phyloP scores from a whole-genome alignment of 768 basidiomycete species.

The Dioszegia crocea region DNA sequence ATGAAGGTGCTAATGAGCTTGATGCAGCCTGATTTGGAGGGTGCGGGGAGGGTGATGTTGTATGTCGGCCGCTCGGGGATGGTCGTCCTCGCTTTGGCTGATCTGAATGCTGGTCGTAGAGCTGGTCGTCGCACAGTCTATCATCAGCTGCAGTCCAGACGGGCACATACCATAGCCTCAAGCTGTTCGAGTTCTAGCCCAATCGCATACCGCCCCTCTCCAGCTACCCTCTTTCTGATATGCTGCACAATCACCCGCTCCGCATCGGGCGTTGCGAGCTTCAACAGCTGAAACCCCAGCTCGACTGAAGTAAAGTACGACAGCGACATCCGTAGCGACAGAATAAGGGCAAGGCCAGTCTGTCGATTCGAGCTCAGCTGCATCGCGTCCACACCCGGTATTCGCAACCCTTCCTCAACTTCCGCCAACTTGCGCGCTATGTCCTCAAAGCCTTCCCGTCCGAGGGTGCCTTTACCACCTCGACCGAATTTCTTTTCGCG shows the following conservation, averaged over 20 bases:
- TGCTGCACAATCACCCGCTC: conserved; percentile 43
- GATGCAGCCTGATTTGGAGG: conserved; percentile 40
- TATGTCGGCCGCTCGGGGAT: conserved; percentile 28
- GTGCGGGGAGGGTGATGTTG: conserved; percentile 40
- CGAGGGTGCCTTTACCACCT: conserved; percentile 46
- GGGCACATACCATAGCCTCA: conserved; percentile 32
- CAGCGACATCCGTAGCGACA: conserved; percentile 42
- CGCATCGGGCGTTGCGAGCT: conserved; percentile 32
- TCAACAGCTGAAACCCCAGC: conserved; percentile 31
- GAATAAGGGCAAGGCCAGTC: conserved; percentile 34
- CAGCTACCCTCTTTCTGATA: conserved; percentile 35
- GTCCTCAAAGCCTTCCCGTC: conserved; percentile 39
- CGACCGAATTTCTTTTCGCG: conserved; percentile 35
- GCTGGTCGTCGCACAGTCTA: conserved; percentile 19
- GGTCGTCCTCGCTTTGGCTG: conserved; percentile 39
- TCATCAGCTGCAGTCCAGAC: not conserved
- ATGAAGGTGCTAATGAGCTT: conserved; percentile 26
- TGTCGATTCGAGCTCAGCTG: conserved; percentile 21
- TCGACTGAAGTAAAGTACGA: conserved; percentile 43
- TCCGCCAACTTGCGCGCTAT: conserved; percentile 32
- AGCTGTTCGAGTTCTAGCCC: conserved; percentile 42
- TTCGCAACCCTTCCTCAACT: conserved; percentile 30
- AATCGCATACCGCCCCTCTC: conserved; percentile 41
- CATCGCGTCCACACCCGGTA: conserved; percentile 3
- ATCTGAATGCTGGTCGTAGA: conserved; percentile 41